phyloP scores from a whole-genome alignment of 148 eudicot species.

The Rhododendron molle region DNA sequence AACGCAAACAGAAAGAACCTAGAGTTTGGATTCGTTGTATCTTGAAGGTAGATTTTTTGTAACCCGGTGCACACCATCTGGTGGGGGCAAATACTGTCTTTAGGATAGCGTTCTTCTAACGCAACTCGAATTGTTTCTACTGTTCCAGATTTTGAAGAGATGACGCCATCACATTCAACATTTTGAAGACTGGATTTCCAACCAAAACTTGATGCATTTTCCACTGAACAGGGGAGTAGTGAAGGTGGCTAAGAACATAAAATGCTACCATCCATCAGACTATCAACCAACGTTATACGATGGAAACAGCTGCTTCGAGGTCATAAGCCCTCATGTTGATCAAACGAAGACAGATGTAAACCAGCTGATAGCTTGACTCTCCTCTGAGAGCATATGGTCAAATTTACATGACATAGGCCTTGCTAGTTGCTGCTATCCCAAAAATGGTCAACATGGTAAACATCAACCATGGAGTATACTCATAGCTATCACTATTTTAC shows the following conservation, averaged over 20 bases:
- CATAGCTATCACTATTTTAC: background rate
- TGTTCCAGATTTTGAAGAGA: no score
- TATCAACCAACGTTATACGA: background rate
- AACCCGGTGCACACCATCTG: no score
- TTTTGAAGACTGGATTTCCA: no score
- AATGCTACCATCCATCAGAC: constrained; percentile 3
- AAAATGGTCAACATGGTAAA: background rate
- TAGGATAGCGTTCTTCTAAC: no score
- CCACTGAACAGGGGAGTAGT: background rate
- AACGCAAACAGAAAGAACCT: no score
- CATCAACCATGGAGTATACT: background rate
- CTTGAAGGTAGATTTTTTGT: no score
- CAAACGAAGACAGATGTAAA: background rate
- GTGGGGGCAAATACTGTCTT: no score
- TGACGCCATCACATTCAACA: no score
- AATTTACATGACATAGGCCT: background rate
- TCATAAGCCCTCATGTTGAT: background rate
- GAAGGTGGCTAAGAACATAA: background rate
- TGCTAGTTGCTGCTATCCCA: background rate
- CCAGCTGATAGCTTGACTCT: background rate
- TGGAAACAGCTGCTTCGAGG: background rate
- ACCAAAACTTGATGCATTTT: background rate
- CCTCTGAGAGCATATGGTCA: background rate
- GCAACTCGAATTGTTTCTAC: no score
- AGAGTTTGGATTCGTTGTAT: no score